Base-by-base conservation (phyloP, 2,329 filamentous ascomycete species). In the Shiraia sp. region DNA sequence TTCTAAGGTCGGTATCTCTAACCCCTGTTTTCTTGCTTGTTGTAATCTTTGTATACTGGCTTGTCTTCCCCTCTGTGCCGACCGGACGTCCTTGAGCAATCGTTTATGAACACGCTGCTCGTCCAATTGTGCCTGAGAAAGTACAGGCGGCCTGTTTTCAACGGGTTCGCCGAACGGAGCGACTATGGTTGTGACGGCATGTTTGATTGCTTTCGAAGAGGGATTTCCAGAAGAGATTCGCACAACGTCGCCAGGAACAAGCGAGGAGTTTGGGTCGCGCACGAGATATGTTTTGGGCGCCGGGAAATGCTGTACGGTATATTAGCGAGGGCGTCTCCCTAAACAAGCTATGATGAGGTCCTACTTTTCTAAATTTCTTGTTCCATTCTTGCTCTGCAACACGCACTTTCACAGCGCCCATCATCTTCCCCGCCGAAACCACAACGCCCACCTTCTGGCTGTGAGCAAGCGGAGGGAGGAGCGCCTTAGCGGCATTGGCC, bases 391-490 rank as follows among this genome's bases (percentile, higher is more conserved):
- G 81, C 10, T 78, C 80, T 36, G 86, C 84, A 10, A 91, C 78
- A 53, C 83, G 81, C 49, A 91, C 88, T 71, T 88, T 90, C 42
- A 90, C 86, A 2, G 87, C 90, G 71, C 85, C 88, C 45, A 82
- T 72, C 85, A 90, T 90, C 45, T 85, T 78, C 14, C 88, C 88
- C 6, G 87, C 83, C 29, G 87, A 89, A 35, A 91, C 81, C 16
- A 92, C 88, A 28, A 92, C 81, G 49, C 86, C 87, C 2, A 63
- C 57, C 48, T 66, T 64, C 14, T 61, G 51, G 33, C 54, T 60
- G 17, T 57, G 57, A n/a, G 63, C 50, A 35, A 53, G 47, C 36
- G 55, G 53, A 4, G 57, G 57, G 5, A 68, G 43, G 28, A 67
- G 53, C 10, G 60, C 53, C 10, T 42, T 47, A 10, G 44, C 45